These are phyloP conservation scores for Gossypium longicalyx DNA, from an alignment of 345 rosid genomes.

Conservation along the genomic window DNA sequence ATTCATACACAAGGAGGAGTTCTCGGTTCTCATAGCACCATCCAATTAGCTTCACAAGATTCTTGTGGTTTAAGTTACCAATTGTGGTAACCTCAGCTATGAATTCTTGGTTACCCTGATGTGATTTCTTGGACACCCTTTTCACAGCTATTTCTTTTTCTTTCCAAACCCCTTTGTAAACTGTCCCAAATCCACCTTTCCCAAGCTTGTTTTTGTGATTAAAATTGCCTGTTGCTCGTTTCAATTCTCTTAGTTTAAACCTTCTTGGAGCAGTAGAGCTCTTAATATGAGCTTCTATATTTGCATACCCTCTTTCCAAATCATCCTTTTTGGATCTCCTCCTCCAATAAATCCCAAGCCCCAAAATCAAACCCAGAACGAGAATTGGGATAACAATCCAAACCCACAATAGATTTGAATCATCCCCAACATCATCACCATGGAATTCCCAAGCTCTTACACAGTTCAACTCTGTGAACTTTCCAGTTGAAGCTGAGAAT, in stretches of 20 bases:
- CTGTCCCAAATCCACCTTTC: constrained; percentile 77
- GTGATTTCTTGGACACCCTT: constrained; percentile 53
- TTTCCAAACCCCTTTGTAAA: constrained; percentile 52
- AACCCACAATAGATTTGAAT: constrained; percentile 26
- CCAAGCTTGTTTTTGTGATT: constrained; percentile 65
- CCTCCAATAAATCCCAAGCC: constrained; percentile 26
- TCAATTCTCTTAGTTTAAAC: constrained; percentile 44
- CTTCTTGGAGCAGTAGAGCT: constrained; percentile 28
- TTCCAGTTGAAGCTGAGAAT: constrained; percentile 58
- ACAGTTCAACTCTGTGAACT: constrained; percentile 41
- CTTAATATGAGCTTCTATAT: constrained; percentile 49
- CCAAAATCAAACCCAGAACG: constrained; percentile 13
- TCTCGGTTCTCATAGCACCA: constrained; percentile 65
- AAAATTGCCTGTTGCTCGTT: constrained; percentile 52
- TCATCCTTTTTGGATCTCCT: constrained; percentile 25
- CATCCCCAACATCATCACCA: constrained; percentile 28
- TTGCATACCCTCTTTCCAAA: constrained; percentile 30
- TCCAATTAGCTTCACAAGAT: constrained; percentile 68
- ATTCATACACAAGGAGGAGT: constrained; percentile 64
- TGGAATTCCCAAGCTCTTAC: constrained; percentile 52
- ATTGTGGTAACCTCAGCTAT: constrained; percentile 75
- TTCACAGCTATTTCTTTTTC: constrained; percentile 62
- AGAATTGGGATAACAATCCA: constrained; percentile 32
- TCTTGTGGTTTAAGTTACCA: constrained; percentile 59
- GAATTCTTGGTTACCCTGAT: constrained; percentile 77